phyloP scores from a whole-genome alignment of 129 eudicot genomes.

The Rutidosis leptorrhynchoides region DNA sequence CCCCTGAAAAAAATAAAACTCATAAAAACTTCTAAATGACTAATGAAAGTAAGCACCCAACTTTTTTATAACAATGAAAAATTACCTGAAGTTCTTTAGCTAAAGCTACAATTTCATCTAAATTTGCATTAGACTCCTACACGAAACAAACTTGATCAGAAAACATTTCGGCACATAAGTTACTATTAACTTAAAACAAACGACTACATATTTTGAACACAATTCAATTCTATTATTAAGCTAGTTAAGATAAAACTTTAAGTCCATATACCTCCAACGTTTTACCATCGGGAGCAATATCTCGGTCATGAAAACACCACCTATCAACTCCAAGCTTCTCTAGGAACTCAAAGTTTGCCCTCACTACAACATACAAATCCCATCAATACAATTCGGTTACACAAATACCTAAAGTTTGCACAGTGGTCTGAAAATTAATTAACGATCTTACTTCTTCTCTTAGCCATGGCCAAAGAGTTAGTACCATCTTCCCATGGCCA shows the following conservation, averaged over 20 bases:
- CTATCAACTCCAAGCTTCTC: conserved; percentile 92
- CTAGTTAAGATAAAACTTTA: neutral
- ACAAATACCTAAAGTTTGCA: neutral
- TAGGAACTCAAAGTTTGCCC: conserved; percentile 94
- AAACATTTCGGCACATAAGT: neutral
- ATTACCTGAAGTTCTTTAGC: conserved; percentile 97
- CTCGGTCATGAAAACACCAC: conserved; percentile 99
- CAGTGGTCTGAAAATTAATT: neutral
- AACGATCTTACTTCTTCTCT: conserved; percentile 83
- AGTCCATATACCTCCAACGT: conserved; percentile 63
- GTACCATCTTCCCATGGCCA: conserved; percentile 99
- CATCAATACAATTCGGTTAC: neutral
- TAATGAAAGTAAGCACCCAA: neutral
- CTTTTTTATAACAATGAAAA: neutral
- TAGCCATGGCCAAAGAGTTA: conserved; percentile 90
- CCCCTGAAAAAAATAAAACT: conserved; percentile 60
- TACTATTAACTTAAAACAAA: neutral
- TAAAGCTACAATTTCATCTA: conserved; percentile 94
- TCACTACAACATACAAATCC: conserved; percentile 49
- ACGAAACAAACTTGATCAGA: neutral
- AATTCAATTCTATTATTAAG: neutral
- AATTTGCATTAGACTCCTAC: conserved; percentile 86
- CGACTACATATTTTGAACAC: neutral
- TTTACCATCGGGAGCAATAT: conserved; percentile 94
- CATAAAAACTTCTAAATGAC: neutral